Percentiles rank a stretch among this genome's conserved stretches.
Conservation (phyloP, 768 basidiomycete genomes). For the Suillus plorans region DNA sequence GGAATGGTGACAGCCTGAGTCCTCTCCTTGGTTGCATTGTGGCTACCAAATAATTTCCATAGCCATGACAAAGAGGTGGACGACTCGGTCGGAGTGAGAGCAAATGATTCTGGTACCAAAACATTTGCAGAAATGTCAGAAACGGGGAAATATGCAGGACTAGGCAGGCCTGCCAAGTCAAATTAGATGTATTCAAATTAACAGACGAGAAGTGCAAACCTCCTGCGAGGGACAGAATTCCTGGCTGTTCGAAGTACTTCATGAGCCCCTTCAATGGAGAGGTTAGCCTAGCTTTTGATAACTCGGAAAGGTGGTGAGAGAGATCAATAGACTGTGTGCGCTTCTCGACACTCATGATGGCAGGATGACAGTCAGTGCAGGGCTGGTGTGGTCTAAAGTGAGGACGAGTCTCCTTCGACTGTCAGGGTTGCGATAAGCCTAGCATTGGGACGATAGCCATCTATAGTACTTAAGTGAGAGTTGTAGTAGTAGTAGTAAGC, state of each 20-base stretch:
- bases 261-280: conserved; percentile 69
- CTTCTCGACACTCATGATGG: conserved; percentile 34
- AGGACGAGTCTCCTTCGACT: neutral
- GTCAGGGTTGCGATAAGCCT: neutral
- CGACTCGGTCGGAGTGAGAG: conserved; percentile 29
- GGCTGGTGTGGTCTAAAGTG: neutral
- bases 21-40: conserved; percentile 36
- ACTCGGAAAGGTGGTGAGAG: conserved; percentile 66
- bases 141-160: conserved; percentile 70
- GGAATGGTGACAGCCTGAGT: conserved; percentile 54
- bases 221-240: conserved; percentile 64
- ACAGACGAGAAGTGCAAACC: conserved; percentile 39
- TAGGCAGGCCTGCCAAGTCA: conserved; percentile 52
- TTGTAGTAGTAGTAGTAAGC: neutral
- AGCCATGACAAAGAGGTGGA: conserved; percentile 52
- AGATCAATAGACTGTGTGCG: conserved; percentile 57
- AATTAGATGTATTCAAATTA: neutral
- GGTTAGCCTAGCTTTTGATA: conserved; percentile 45
- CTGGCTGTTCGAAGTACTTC: conserved; percentile 55
- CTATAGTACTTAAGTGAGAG: neutral
- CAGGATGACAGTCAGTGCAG: neutral
- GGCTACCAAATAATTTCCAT: conserved; percentile 49
- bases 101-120: conserved; percentile 49
- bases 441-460: neutral
- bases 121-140: conserved; percentile 56